A percentile compares a stretch with the other conserved stretches of the same genome.
These are phyloP conservation scores for Thraustotheca clavata DNA, from an alignment of 352 stramenopile species.

Conservation along the genomic window DNA sequence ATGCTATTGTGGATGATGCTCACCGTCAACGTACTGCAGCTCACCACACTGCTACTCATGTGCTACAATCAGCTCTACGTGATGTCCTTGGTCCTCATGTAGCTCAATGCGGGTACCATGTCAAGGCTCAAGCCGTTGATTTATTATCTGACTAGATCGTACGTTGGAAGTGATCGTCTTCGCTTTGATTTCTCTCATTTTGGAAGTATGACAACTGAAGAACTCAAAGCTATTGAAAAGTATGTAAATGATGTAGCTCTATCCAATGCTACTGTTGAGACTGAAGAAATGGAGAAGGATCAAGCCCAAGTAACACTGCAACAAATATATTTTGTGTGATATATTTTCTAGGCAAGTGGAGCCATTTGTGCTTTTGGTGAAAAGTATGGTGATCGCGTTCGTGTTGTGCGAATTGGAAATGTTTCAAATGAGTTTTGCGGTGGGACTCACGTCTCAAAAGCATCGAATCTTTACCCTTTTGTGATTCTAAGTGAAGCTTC, in stretches of 20 bases:
- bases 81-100: constrained; percentile 59
- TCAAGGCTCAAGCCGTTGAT: background rate
- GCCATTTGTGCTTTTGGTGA: constrained; percentile 77
- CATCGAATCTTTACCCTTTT: constrained; percentile 52
- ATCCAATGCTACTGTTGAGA: constrained; percentile 32
- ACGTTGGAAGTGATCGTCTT: constrained; percentile 48
- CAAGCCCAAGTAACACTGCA: background rate
- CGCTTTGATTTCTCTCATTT: constrained; percentile 83
- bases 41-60: constrained; percentile 73
- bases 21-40: constrained; percentile 43
- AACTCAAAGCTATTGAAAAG: constrained; percentile 46
- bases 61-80: constrained; percentile 64
- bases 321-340: constrained; percentile 17
- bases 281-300: constrained; percentile 28
- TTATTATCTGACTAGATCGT: constrained; percentile 25
- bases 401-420: constrained; percentile 53
- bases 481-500: constrained; percentile 66
- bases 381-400: constrained; percentile 73
- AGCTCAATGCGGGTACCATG: constrained; percentile 41
- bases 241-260: constrained; percentile 51
- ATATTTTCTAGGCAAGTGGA: constrained; percentile 38
- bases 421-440: constrained; percentile 65
- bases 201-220: constrained; percentile 45
- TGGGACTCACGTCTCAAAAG: constrained; percentile 53
- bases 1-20: constrained; percentile 38